A percentile compares a stretch with the other conserved stretches of the same genome.
These are phyloP conservation scores for Ceratocystis papillata DNA, from an alignment of 2,329 filamentous ascomycete species.

Conservation along the genomic window DNA sequence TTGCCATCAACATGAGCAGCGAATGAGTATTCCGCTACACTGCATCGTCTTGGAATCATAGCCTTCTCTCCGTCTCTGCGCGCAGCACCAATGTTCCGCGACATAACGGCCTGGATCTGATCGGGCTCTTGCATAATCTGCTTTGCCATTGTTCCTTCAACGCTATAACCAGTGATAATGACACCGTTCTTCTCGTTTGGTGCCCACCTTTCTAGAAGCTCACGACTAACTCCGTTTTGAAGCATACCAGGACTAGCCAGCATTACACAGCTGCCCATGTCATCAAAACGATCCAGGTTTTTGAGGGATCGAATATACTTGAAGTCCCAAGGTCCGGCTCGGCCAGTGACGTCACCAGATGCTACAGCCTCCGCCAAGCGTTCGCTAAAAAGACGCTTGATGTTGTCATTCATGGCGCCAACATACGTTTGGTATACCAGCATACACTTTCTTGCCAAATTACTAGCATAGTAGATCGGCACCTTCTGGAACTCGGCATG, in stretches of 20 bases:
- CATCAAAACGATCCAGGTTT: constrained; percentile 88
- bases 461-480: constrained; percentile 95
- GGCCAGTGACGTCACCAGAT: constrained; percentile 59
- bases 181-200: constrained; percentile 96
- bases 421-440: constrained; percentile 97
- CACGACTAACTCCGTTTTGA: constrained; percentile 87
- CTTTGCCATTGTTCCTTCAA: constrained; percentile 97
- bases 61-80: constrained; percentile 70
- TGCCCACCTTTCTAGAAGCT: constrained; percentile 89
- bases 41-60: constrained; percentile 86
- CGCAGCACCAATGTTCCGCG: constrained; percentile 53
- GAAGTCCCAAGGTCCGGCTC: constrained; percentile 92
- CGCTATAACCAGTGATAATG: constrained; percentile 95
- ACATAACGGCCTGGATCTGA: constrained; percentile 89
- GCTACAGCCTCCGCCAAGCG: constrained; percentile 84
- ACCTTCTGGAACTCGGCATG: constrained; percentile 80
- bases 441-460: constrained; percentile 94
- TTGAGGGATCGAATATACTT: constrained; percentile 86
- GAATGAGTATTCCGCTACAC: constrained; percentile 87
- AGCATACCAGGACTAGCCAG: constrained; percentile 96
- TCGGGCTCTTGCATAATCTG: constrained; percentile 91
- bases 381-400: constrained; percentile 87
- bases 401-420: constrained; percentile 97
- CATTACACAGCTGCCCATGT: constrained; percentile 93
- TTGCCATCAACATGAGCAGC: constrained; percentile 93